Evolutionary conservation across 768 basidiomycete genomes (phyloP).

Genomic region (Strobilomyces dryophilus): DNA sequence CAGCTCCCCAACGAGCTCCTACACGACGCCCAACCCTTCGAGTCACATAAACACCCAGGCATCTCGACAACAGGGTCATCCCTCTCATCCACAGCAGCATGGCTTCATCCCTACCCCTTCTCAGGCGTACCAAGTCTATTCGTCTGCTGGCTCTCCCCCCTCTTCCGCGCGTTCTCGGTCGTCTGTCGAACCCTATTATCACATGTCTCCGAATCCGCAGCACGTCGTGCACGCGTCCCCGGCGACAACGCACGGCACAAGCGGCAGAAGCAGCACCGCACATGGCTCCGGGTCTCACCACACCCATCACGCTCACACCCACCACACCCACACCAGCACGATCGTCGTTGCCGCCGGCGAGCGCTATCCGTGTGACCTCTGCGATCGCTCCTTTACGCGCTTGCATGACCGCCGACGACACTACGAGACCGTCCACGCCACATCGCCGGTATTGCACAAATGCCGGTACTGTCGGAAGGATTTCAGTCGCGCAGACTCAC

Average conservation of each 20-base stretch:
- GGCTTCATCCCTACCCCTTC: constrained; percentile 50
- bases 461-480: constrained; percentile 74
- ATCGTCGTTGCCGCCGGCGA: constrained; percentile 38
- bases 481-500: constrained; percentile 74
- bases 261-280: constrained; percentile 12
- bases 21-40: constrained; percentile 16
- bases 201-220: constrained; percentile 37
- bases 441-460: constrained; percentile 59
- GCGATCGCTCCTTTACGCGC: constrained; percentile 76
- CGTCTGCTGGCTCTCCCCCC: constrained; percentile 24
- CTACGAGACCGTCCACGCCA: constrained; percentile 69
- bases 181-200: constrained; percentile 37
- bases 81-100: constrained; percentile 17
- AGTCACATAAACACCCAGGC: constrained; percentile 12
- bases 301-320: constrained; percentile 3
- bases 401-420: constrained; percentile 81
- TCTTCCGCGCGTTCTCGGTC: constrained; percentile 25
- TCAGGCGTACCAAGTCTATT: constrained; percentile 36
- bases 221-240: constrained; percentile 21
- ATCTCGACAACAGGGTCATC: constrained; percentile 16
- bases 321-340: constrained; percentile 11
- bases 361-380: constrained; percentile 68
- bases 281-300: constrained; percentile 5
- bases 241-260: constrained; percentile 13
- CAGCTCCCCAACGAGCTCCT: constrained; percentile 18